phyloP scores from a whole-genome alignment of 345 rosid genomes.

The Populus simonii region DNA sequence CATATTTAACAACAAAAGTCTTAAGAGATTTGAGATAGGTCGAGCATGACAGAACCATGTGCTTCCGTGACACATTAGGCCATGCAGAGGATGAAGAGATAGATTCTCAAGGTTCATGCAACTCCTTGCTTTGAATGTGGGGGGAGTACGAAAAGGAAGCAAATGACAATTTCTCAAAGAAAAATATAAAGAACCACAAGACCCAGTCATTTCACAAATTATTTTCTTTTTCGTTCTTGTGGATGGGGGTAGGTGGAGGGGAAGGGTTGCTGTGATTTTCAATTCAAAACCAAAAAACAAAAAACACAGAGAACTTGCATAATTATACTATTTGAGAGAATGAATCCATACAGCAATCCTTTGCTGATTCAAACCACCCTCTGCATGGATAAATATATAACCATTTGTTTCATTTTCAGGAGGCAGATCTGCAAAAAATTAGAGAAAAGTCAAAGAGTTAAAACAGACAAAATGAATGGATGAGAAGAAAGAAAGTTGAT shows the following conservation, averaged over 20 bases:
- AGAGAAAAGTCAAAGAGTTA: slow-evolving; percentile 6
- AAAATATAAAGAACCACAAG: no score
- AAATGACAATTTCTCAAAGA: no score
- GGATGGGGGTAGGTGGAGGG: neutral
- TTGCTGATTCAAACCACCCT: slow-evolving; percentile 99
- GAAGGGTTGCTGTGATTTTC: neutral
- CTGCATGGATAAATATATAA: slow-evolving; percentile 94
- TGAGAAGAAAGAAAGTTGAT: neutral
- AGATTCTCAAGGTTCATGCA: no score
- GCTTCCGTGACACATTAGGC: no score
- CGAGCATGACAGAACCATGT: neutral
- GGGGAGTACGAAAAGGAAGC: no score
- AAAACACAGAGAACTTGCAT: slow-evolving; percentile 1
- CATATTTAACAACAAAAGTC: neutral
- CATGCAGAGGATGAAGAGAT: no score
- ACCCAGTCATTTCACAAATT: neutral
- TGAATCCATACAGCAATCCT: slow-evolving; percentile 80
- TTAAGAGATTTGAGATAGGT: neutral
- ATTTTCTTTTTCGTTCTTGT: neutral
- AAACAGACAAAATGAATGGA: slow-evolving; percentile 3
- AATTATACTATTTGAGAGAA: slow-evolving; percentile 13
- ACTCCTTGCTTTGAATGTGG: no score
- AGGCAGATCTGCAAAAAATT: slow-evolving; percentile 67
- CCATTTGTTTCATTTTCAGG: slow-evolving; percentile 93
- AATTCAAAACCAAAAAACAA: neutral